Percentiles rank a stretch among this genome's conserved stretches.
phyloP scores from a whole-genome alignment of 2,329 filamentous ascomycete species.

The Scorias spongiosa region DNA sequence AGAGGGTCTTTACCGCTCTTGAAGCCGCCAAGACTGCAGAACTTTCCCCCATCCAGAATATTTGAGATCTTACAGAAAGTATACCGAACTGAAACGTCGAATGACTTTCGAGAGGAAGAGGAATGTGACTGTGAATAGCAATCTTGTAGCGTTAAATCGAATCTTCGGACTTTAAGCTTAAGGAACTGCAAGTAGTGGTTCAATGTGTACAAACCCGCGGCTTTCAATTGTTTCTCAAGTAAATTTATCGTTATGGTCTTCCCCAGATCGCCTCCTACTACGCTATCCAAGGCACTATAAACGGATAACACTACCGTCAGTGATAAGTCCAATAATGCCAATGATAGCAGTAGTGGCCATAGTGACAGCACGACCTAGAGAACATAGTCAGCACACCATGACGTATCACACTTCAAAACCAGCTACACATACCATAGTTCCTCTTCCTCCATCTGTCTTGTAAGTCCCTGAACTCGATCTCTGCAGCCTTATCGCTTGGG shows the following conservation, averaged over 20 bases:
- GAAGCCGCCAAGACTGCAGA: not conserved
- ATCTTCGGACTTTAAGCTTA: too few relatives aligned
- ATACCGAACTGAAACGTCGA: too few relatives aligned
- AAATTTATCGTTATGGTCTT: too few relatives aligned
- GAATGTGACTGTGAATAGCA: too few relatives aligned
- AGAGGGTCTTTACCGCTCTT: conserved; percentile 8
- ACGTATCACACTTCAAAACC: not conserved
- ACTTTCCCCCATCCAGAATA: not conserved
- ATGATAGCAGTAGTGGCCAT: conserved; percentile 7
- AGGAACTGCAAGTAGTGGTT: too few relatives aligned
- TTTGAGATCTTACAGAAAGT: not conserved
- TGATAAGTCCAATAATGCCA: conserved; percentile 6
- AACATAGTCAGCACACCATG: conserved; percentile 1
- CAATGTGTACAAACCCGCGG: too few relatives aligned
- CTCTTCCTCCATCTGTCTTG: conserved; percentile 15
- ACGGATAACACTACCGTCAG: conserved; percentile 3
- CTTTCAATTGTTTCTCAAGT: too few relatives aligned
- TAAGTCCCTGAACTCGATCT: conserved; percentile 14
- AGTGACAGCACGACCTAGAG: conserved; percentile 10
- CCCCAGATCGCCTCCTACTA: too few relatives aligned
- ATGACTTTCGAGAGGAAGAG: too few relatives aligned
- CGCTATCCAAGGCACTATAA: not conserved
- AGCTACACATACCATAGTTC: conserved; percentile 10
- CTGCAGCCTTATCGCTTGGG: conserved; percentile 11
- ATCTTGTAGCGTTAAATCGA: too few relatives aligned